phyloP scores from a whole-genome alignment of 345 rosid genomes.

The Kernera saxatilis region DNA sequence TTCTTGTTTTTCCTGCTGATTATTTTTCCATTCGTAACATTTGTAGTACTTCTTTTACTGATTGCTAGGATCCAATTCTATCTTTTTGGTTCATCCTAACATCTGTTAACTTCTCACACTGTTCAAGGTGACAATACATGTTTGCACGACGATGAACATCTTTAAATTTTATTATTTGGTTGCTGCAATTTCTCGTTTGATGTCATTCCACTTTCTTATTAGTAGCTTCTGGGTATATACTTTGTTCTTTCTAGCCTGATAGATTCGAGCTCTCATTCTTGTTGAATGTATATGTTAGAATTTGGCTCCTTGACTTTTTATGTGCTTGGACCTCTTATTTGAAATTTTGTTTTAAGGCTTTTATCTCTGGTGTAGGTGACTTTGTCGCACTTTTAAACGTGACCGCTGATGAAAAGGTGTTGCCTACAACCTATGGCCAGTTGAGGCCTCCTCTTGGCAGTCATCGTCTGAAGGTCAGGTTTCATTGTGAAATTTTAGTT shows the following conservation, averaged over 20 bases:
- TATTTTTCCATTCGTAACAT: neutral
- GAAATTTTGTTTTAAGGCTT: neutral
- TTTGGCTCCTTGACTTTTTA: slow-evolving; percentile 6
- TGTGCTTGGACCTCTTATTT: neutral
- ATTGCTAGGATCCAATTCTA: neutral
- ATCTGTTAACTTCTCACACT: neutral
- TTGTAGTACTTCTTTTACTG: neutral
- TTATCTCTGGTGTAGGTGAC: slow-evolving; percentile 51
- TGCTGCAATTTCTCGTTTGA: neutral
- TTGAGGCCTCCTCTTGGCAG: slow-evolving; percentile 95
- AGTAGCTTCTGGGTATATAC: neutral
- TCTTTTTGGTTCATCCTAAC: neutral
- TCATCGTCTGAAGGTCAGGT: slow-evolving; percentile 84
- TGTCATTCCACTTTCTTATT: neutral
- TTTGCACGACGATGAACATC: neutral
- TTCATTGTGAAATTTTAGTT: slow-evolving; percentile 2
- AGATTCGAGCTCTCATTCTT: slow-evolving; percentile 11
- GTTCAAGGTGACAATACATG: neutral
- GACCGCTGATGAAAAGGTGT: slow-evolving; percentile 68
- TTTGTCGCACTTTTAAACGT: slow-evolving; percentile 65
- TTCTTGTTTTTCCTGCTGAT: neutral
- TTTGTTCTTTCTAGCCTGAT: neutral
- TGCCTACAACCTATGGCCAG: slow-evolving; percentile 90
- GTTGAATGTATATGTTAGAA: neutral
- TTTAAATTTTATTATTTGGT: neutral